A percentile compares a stretch with the other conserved stretches of the same genome.
Evolutionary conservation across 140 eudicot genomes (phyloP).

Genomic region (Bidens hawaiensis): DNA sequence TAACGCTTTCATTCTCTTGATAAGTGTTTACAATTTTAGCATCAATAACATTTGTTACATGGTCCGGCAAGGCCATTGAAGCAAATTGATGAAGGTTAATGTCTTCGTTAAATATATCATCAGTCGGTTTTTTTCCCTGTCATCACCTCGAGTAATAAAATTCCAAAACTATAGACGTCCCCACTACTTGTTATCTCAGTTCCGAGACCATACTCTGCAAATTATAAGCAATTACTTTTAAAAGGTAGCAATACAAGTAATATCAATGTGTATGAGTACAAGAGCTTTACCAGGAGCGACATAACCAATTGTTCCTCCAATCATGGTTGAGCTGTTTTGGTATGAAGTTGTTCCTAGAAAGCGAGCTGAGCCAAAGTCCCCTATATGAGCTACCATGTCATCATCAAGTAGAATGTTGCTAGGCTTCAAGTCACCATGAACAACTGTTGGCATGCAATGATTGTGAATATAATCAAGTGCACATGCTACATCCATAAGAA

Average conservation of each 20-base stretch:
- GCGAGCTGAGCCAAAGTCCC: constrained; percentile 36
- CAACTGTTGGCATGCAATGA: constrained; percentile 3
- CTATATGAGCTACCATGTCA: too few relatives aligned
- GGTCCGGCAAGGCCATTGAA: background rate
- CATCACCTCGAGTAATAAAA: background rate
- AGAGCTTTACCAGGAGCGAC: constrained; percentile 10
- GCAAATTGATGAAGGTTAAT: background rate
- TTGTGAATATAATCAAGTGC: constrained; percentile 33
- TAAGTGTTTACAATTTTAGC: background rate
- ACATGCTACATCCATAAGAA: constrained; percentile 31
- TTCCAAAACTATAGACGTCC: background rate
- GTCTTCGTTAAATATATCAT: background rate
- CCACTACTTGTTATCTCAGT: background rate
- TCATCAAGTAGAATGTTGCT: too few relatives aligned
- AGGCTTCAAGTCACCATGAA: constrained; percentile 29
- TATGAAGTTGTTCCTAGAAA: background rate
- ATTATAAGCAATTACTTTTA: background rate
- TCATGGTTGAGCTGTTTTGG: constrained; percentile 15
- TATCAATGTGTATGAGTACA: background rate
- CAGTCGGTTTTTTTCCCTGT: background rate
- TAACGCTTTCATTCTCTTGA: background rate
- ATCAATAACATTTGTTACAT: background rate
- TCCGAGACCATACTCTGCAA: background rate
- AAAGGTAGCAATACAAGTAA: background rate
- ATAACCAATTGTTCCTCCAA: constrained; percentile 32